These are phyloP conservation scores for Globisporangium apiculatum DNA, from an alignment of 352 stramenopile species.

Conservation along the genomic window DNA sequence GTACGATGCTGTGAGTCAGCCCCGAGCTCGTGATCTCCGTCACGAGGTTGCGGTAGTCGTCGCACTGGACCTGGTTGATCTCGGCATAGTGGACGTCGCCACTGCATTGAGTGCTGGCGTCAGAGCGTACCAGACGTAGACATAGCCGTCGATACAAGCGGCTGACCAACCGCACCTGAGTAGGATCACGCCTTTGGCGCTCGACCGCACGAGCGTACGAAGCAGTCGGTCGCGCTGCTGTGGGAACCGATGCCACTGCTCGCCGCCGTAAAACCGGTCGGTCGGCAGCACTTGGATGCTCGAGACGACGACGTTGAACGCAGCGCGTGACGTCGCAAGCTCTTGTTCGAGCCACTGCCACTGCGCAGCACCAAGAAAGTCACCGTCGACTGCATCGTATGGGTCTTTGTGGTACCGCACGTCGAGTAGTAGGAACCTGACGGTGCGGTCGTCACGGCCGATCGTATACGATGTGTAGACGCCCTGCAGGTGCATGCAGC, in stretches of 20 bases:
- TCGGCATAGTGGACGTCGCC: constrained; percentile 92
- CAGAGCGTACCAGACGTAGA: constrained; percentile 4
- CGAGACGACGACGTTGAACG: constrained; percentile 92
- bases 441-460: constrained; percentile 45
- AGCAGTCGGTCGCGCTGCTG: constrained; percentile 74
- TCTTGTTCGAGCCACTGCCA: constrained; percentile 85
- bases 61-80: constrained; percentile 89
- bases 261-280: constrained; percentile 73
- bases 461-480: constrained; percentile 82
- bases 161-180: constrained; percentile 39
- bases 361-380: constrained; percentile 71
- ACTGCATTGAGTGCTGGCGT: constrained; percentile 17
- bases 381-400: constrained; percentile 50
- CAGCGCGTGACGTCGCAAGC: constrained; percentile 64
- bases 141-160: neutral
- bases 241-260: constrained; percentile 89
- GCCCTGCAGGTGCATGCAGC: constrained; percentile 24
- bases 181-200: constrained; percentile 82
- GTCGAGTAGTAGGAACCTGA: constrained; percentile 88
- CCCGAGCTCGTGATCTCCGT: constrained; percentile 90
- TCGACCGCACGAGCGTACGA: constrained; percentile 76
- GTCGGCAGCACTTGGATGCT: constrained; percentile 85
- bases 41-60: constrained; percentile 43
- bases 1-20: constrained; percentile 91
- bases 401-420: constrained; percentile 81